Conservation (phyloP, 2,329 filamentous ascomycete species). For the Lecanicillium sp. region DNA sequence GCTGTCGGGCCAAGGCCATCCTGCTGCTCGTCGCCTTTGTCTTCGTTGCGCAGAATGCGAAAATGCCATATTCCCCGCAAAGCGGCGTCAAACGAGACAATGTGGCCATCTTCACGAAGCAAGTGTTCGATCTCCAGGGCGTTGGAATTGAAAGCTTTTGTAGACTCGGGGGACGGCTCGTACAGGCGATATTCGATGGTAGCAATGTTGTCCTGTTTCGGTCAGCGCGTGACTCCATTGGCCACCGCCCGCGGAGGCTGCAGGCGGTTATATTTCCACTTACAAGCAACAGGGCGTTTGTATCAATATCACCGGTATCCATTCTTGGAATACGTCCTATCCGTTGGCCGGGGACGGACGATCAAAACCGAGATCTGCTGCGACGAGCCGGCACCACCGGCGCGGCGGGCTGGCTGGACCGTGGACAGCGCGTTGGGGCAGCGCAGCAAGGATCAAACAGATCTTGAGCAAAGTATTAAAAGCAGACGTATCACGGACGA, state of each 20-base stretch:
- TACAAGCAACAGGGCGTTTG: constrained; percentile 53
- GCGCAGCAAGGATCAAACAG: too few species aligned
- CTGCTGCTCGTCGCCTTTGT: constrained; percentile 15
- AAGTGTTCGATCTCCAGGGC: constrained; percentile 44
- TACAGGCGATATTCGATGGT: constrained; percentile 49
- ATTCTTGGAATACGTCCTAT: constrained; percentile 31
- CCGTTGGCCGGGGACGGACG: neutral
- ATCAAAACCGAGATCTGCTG: too few species aligned
- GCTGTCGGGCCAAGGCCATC: constrained; percentile 3
- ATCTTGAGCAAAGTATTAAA: too few species aligned
- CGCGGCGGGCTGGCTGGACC: too few species aligned
- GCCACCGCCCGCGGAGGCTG: too few species aligned
- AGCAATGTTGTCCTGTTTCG: constrained; percentile 45
- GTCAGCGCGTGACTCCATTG: too few species aligned
- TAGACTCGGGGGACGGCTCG: constrained; percentile 36
- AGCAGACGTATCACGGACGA: too few species aligned
- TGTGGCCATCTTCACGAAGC: constrained; percentile 43
- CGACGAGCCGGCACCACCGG: too few species aligned
- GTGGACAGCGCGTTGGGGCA: too few species aligned
- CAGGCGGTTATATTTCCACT: constrained; percentile 18
- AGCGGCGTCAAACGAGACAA: constrained; percentile 44
- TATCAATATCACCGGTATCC: constrained; percentile 57
- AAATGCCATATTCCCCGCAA: constrained; percentile 50
- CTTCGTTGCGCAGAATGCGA: constrained; percentile 36
- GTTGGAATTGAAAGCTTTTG: constrained; percentile 35